phyloP scores from a whole-genome alignment of 352 stramenopile species.

The Nothophytophthora sp. region DNA sequence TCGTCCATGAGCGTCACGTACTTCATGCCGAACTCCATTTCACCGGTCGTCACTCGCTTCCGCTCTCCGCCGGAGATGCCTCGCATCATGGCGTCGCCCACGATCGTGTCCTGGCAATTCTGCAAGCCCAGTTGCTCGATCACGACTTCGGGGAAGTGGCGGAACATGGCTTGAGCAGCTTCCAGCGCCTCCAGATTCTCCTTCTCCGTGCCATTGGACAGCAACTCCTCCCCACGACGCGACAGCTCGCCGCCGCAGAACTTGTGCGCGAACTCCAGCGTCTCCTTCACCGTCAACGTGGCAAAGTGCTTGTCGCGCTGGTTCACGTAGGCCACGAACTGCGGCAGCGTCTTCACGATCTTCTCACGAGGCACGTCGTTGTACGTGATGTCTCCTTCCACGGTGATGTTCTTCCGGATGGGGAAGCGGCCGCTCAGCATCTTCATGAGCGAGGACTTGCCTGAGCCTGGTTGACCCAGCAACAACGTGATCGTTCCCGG shows the following conservation, averaged over 20 bases:
- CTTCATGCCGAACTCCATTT: constrained; percentile 86
- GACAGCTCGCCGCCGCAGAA: constrained; percentile 32
- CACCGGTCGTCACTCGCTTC: constrained; percentile 71
- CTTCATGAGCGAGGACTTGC: constrained; percentile 48
- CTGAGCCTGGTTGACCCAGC: constrained; percentile 32
- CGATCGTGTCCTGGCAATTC: constrained; percentile 56
- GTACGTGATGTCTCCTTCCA: constrained; percentile 39
- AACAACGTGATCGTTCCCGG: constrained; percentile 42
- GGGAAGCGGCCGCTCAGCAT: constrained; percentile 40
- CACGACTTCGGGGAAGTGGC: constrained; percentile 39
- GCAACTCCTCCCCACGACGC: constrained; percentile 12
- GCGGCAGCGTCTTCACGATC: constrained; percentile 34
- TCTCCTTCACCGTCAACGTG: constrained; percentile 53
- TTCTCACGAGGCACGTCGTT: constrained; percentile 33
- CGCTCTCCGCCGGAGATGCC: constrained; percentile 72
- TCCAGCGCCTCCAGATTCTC: constrained; percentile 26
- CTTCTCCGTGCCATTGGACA: constrained; percentile 28
- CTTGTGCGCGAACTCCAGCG: constrained; percentile 44
- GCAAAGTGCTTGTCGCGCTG: constrained; percentile 55
- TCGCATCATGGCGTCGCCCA: constrained; percentile 51
- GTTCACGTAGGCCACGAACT: constrained; percentile 48
- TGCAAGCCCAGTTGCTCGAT: constrained; percentile 31
- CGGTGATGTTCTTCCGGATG: constrained; percentile 31
- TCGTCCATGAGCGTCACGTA: constrained; percentile 88
- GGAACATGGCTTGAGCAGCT: constrained; percentile 19